Evolutionary conservation across 2,329 filamentous ascomycete species (phyloP).

Genomic region (Magnaporthales sp.): DNA sequence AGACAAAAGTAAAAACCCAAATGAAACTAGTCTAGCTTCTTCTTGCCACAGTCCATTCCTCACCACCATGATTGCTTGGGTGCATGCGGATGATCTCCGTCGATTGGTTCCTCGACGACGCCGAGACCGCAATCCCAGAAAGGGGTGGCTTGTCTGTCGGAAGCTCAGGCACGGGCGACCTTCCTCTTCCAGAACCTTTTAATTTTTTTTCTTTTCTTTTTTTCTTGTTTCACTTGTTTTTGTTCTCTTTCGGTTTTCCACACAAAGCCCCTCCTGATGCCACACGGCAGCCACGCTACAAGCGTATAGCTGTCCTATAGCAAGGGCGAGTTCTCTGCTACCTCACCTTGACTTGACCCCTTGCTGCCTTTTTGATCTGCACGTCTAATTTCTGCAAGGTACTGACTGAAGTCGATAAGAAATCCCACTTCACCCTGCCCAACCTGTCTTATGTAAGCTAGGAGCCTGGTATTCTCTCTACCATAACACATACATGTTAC

Average conservation of each 20-base stretch:
- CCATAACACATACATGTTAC: too few species aligned
- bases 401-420: too few species aligned
- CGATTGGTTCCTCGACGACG: too few species aligned
- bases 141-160: background rate
- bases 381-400: too few species aligned
- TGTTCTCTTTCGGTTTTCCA: background rate
- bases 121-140: background rate
- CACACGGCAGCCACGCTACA: background rate
- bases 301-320: background rate
- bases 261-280: background rate
- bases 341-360: too few species aligned
- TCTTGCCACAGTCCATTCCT: background rate
- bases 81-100: background rate
- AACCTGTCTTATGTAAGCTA: background rate
- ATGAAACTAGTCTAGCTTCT: background rate
- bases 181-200: background rate
- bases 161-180: background rate
- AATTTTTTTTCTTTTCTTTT: too few species aligned
- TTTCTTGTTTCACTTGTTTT: too few species aligned
- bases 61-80: background rate
- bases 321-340: background rate
- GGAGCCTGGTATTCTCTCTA: background rate
- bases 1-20: background rate
- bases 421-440: too few species aligned
- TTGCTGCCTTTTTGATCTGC: background rate